Evolutionary conservation across 306 rosid species (phyloP).

Genomic region (Glycine soja): DNA sequence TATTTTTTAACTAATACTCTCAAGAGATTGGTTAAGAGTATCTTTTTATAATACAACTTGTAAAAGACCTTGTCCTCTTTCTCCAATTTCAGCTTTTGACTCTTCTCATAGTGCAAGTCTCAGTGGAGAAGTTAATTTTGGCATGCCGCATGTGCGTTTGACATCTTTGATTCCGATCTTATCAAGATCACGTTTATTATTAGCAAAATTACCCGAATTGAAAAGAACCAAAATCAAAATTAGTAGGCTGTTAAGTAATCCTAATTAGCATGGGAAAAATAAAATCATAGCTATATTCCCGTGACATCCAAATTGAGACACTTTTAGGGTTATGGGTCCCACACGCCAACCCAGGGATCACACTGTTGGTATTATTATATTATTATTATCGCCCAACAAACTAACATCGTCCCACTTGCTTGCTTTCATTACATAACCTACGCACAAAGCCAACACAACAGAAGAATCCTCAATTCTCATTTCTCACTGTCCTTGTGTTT

Average conservation of each 20-base stretch:
- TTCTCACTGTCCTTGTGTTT: not conserved
- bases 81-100: slow-evolving; percentile 4
- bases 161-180: not conserved
- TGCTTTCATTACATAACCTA: slow-evolving; percentile 47
- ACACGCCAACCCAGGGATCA: slow-evolving; percentile 49
- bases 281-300: slow-evolving; percentile 39
- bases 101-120: too few relatives aligned
- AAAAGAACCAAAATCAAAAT: slow-evolving; percentile 33
- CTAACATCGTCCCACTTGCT: slow-evolving; percentile 43
- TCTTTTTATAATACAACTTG: not conserved
- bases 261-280: not conserved
- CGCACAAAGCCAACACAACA: slow-evolving; percentile 21
- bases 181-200: slow-evolving; percentile 20
- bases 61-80: not conserved
- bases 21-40: too few relatives aligned
- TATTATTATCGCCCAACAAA: not conserved
- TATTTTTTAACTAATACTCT: too few relatives aligned
- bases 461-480: not conserved
- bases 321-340: slow-evolving; percentile 44
- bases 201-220: not conserved
- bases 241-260: slow-evolving; percentile 24
- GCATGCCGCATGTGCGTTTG: not conserved
- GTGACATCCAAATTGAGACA: slow-evolving; percentile 38
- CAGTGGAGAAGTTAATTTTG: slow-evolving; percentile 22
- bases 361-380: not conserved